Evolutionary conservation across 2,329 filamentous ascomycete genomes (phyloP).

Genomic region (Fusarium neocosmosporiellum): DNA sequence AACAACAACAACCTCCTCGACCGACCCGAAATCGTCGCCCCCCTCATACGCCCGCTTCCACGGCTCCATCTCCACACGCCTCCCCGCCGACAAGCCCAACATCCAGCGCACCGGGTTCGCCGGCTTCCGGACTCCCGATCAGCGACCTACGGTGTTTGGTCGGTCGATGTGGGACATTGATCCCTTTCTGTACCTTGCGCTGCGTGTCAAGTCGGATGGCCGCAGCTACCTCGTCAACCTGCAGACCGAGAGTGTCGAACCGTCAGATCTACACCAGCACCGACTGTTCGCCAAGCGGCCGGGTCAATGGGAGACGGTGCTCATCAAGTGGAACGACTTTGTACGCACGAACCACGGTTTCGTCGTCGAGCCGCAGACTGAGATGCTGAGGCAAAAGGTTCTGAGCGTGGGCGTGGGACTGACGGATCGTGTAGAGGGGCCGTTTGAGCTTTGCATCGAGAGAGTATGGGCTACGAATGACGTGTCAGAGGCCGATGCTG

Average conservation of each 20-base stretch:
- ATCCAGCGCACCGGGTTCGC: constrained; percentile 87
- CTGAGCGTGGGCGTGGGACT: constrained; percentile 87
- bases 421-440: constrained; percentile 88
- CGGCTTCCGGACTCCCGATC: constrained; percentile 86
- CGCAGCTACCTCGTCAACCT: constrained; percentile 95
- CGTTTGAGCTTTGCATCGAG: constrained; percentile 88
- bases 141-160: constrained; percentile 84
- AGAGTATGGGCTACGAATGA: constrained; percentile 90
- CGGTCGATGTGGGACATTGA: constrained; percentile 89
- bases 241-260: constrained; percentile 92
- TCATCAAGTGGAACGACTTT: constrained; percentile 92
- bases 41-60: constrained; percentile 79
- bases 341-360: constrained; percentile 94
- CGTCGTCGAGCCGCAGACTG: constrained; percentile 91
- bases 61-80: constrained; percentile 86
- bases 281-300: constrained; percentile 81
- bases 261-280: constrained; percentile 97
- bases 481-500: constrained; percentile 43
- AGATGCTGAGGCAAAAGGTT: constrained; percentile 88
- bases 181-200: constrained; percentile 85
- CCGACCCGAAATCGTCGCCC: constrained; percentile 16
- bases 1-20: no score
- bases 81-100: constrained; percentile 79
- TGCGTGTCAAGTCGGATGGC: constrained; percentile 91
- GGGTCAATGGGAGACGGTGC: constrained; percentile 94